Base-by-base conservation (phyloP, 305 asterid genomes). In the Plantago coronopus region DNA sequence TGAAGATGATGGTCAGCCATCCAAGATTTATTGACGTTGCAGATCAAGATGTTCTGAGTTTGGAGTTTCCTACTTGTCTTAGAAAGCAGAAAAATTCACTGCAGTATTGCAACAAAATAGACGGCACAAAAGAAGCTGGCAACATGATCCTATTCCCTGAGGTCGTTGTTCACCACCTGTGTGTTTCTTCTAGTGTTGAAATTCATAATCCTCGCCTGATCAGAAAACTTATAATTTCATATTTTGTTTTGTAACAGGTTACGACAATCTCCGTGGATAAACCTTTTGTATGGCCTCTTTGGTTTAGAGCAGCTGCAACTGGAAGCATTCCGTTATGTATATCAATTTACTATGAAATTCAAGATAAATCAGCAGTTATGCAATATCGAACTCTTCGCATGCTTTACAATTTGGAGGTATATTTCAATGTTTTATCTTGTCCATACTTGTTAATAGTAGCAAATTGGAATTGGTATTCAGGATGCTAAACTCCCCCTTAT, bases 261-360 rank as follows among this genome's bases (percentile, higher is more conserved):
- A 66, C 78, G 38, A 54, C 81, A 66, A 74, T 80, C 76, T 69
- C 73, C 17, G 77, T 78, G 78, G 86, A 81, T 73, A 51, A 71
- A 46, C 90, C 95, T 7, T 54, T 86, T 65, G 72, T 61, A 69
- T 89, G 94, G 95, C 96, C 96, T 67, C 93, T 94, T 51, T 94
- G 95, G 96, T 81, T 94, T 79, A 82, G 99, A 73, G 99, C 97
- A 54, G 97, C 99, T 61, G 81, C 76, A 66, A 73, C 93, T 29
- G 99, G 99, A 74, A 87, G 83, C 67, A 56, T 83, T 59, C 80
- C 96, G 17, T 74, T 94, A 59, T 81, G 69, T 61, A 54, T 84
- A 67, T 72, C 86, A 59, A 71, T 94, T 67, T 89, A 84, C 81
- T 94, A 87, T 65, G 99, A 94, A 78, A 81, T 84, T 65, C 89